Percentiles rank a stretch among this genome's conserved stretches.
Evolutionary conservation across 305 asterid genomes (phyloP).

Genomic region (Ajuga reptans): DNA sequence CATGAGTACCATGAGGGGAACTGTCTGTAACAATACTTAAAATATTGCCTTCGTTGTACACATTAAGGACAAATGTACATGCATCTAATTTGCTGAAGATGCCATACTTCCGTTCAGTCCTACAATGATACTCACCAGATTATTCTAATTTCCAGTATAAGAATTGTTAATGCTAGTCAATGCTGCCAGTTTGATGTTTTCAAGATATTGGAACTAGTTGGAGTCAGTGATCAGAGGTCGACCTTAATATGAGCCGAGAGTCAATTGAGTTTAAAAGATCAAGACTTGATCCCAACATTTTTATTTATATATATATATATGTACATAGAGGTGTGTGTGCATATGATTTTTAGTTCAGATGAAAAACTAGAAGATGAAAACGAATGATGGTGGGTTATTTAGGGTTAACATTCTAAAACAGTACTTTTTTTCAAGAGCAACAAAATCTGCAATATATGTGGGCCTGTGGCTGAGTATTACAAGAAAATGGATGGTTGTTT

Average conservation of each 20-base stretch:
- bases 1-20: constrained; percentile 98
- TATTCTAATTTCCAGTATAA: constrained; percentile 13
- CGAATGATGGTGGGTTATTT: neutral
- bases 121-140: constrained; percentile 31
- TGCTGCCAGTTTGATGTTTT: constrained; percentile 13
- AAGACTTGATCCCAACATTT: no score
- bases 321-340: neutral
- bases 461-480: neutral
- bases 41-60: constrained; percentile 66
- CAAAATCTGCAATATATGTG: neutral
- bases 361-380: no score
- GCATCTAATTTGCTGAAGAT: constrained; percentile 89
- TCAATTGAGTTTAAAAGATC: no score
- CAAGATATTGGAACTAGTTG: constrained; percentile 17
- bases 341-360: neutral
- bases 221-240: neutral
- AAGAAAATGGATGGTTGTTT: neutral
- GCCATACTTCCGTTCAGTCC: constrained; percentile 82
- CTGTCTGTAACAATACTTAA: constrained; percentile 90
- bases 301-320: no score
- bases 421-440: neutral
- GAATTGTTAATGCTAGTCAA: constrained; percentile 9
- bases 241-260: neutral
- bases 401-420: neutral
- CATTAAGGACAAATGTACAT: constrained; percentile 68